phyloP scores from a whole-genome alignment of 306 rosid species.

The Corylus heterophylla region DNA sequence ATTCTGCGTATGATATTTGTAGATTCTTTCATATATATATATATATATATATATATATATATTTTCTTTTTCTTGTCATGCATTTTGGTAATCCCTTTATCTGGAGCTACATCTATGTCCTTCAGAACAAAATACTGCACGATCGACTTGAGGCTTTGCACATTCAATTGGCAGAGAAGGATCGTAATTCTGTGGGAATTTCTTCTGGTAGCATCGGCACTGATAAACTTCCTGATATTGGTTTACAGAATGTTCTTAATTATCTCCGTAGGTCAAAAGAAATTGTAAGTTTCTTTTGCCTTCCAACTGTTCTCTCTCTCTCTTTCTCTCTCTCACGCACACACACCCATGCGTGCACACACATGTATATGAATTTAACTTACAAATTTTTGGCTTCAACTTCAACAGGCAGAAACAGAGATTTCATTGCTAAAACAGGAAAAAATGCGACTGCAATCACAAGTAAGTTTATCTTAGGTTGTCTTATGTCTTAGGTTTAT shows the following conservation, averaged over 20 bases:
- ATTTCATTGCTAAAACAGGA: conserved; percentile 82
- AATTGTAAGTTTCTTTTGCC: conserved; percentile 55
- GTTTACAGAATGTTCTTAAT: conserved; percentile 71
- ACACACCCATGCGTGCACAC: neutral
- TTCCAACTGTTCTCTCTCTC: conserved; percentile 15
- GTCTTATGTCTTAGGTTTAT: neutral
- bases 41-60: too few species aligned
- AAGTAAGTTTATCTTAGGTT: conserved; percentile 41
- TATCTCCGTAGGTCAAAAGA: conserved; percentile 93
- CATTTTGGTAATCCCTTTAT: conserved; percentile 13
- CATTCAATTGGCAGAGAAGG: conserved; percentile 85
- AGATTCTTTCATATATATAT: neutral
- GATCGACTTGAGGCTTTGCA: conserved; percentile 87
- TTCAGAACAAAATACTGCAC: conserved; percentile 87
- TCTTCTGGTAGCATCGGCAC: conserved; percentile 47
- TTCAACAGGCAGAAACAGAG: conserved; percentile 88
- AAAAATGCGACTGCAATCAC: conserved; percentile 81
- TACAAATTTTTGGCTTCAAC: conserved; percentile 5
- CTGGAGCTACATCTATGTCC: conserved; percentile 8
- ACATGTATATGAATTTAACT: neutral
- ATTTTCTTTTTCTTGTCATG: neutral
- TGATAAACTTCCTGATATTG: conserved; percentile 52
- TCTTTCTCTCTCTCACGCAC: neutral
- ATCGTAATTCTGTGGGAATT: conserved; percentile 68
- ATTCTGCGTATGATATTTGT: neutral